These are phyloP conservation scores for Austroboletus niveus DNA, from an alignment of 1,284 basidiomycete genomes.

Conservation along the genomic window DNA sequence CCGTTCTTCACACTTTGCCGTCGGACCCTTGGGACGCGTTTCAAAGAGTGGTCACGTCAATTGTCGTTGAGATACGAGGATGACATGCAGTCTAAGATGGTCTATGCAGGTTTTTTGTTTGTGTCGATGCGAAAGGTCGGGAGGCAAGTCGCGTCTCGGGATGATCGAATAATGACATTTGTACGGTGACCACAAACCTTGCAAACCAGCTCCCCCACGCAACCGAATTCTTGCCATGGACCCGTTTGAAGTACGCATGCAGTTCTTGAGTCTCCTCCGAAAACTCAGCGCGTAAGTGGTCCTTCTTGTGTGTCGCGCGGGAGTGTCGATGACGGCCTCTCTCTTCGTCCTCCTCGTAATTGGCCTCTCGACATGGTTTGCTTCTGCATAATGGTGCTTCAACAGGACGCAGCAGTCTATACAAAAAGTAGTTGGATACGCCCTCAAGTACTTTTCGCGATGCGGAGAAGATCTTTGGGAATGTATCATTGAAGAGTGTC, in stretches of 20 bases:
- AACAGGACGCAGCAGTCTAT: slow-evolving; percentile 84
- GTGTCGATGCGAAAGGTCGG: too few relatives aligned
- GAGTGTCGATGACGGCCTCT: background rate
- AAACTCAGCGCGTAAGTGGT: slow-evolving; percentile 75
- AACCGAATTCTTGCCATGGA: slow-evolving; percentile 47
- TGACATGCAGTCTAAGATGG: too few relatives aligned
- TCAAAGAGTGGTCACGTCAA: too few relatives aligned
- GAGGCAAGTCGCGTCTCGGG: too few relatives aligned
- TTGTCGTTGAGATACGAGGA: too few relatives aligned
- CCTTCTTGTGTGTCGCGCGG: background rate
- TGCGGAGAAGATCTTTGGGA: slow-evolving; percentile 95
- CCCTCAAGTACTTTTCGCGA: slow-evolving; percentile 77
- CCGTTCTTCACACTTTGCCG: too few relatives aligned
- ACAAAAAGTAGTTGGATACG: slow-evolving; percentile 84
- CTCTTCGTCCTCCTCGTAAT: background rate
- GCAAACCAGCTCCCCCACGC: background rate
- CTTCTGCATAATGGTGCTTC: background rate
- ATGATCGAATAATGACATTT: background rate
- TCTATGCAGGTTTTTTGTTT: too few relatives aligned
- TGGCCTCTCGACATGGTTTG: background rate
- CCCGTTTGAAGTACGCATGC: slow-evolving; percentile 88
- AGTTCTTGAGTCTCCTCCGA: slow-evolving; percentile 72
- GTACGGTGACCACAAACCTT: background rate
- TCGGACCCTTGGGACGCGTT: too few relatives aligned
- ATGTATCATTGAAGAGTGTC: slow-evolving; percentile 87